Evolutionary conservation across 164 flowering plant species (phyloP).

Genomic region (Sedum album): DNA sequence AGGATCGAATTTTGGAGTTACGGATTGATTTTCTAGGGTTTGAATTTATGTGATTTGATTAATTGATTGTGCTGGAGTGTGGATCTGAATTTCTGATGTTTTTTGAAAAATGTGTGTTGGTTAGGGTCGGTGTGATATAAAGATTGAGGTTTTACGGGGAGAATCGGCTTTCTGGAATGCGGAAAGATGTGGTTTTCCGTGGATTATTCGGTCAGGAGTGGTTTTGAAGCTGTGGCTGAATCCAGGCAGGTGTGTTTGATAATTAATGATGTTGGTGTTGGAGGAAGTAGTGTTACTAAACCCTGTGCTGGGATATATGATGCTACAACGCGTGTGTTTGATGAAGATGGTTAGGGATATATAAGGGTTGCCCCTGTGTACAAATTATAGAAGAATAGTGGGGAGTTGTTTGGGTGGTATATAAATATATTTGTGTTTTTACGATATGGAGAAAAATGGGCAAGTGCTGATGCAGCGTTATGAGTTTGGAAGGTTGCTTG

Average conservation of each 20-base stretch:
- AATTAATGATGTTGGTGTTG: conserved; percentile 13
- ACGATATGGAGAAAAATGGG: conserved; percentile 29
- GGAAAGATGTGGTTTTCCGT: conserved; percentile 25
- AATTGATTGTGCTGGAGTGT: no score
- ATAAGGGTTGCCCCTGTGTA: conserved; percentile 13
- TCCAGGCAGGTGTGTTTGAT: conserved; percentile 1
- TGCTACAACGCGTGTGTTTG: conserved; percentile 13
- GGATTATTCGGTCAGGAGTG: conserved; percentile 2
- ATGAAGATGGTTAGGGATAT: conserved; percentile 22
- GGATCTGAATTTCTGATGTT: no score
- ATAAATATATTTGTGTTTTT: not conserved
- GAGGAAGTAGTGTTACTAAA: conserved; percentile 1
- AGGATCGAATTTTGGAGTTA: no score
- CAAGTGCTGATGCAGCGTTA: conserved; percentile 33
- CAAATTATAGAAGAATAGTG: not conserved
- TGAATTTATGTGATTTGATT: not conserved
- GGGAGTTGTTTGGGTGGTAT: not conserved
- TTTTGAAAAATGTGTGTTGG: no score
- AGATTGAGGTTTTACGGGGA: not conserved
- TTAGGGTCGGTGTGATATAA: not conserved
- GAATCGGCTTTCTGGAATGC: no score
- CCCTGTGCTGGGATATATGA: conserved; percentile 6
- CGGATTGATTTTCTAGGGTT: no score
- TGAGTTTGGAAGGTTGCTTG: conserved; percentile 42
- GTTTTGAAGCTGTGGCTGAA: not conserved